Evolutionary conservation across 768 basidiomycete genomes (phyloP).

Genomic region (Leccinum truebloodii): DNA sequence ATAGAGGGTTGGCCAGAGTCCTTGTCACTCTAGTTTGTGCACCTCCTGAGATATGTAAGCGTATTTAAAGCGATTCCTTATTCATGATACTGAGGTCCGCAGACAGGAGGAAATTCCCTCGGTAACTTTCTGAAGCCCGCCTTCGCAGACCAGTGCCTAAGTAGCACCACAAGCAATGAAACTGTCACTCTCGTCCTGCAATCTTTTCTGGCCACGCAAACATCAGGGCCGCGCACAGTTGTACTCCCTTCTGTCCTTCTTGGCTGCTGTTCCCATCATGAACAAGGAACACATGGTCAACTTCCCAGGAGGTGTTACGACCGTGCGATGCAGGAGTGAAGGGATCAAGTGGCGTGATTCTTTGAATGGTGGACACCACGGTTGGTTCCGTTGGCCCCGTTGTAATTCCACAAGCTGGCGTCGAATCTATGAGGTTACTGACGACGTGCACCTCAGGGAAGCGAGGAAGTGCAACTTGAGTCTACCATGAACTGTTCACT

Average conservation of each 20-base stretch:
- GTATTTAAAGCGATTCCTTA: constrained; percentile 4
- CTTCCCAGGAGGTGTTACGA: constrained; percentile 1
- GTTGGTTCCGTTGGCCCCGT: neutral
- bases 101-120: constrained; percentile 7
- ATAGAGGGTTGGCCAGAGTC: neutral
- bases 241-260: constrained; percentile 79
- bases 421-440: neutral
- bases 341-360: constrained; percentile 4
- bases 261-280: constrained; percentile 19
- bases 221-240: constrained; percentile 75
- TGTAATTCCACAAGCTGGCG: neutral
- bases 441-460: neutral
- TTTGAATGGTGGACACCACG: neutral
- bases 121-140: constrained; percentile 1
- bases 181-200: neutral
- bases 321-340: neutral
- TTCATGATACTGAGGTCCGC: neutral
- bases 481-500: neutral
- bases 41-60: constrained; percentile 8
- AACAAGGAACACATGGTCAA: constrained; percentile 3
- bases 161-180: neutral
- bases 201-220: constrained; percentile 37
- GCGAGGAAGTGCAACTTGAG: neutral
- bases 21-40: constrained; percentile 4
- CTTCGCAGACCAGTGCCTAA: neutral